Conservation (phyloP, 306 rosid genomes). For the Trichosanthes cucumerina region DNA sequence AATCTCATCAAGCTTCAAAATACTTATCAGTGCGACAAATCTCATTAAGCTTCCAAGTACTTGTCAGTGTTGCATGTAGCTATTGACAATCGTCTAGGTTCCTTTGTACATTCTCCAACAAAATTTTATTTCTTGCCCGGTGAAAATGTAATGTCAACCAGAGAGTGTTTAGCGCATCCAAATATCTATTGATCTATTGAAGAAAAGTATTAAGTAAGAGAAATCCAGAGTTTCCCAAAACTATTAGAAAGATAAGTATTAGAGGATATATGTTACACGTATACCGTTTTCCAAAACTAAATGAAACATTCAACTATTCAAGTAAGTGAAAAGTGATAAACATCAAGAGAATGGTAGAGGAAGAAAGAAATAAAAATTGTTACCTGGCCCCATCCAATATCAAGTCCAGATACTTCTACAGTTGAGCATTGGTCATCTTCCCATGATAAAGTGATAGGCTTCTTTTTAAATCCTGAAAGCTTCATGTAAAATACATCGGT, state of each 20-base stretch:
- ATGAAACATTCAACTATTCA: conserved; percentile 17
- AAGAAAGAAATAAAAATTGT: conserved; percentile 6
- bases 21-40: not conserved
- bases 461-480: conserved; percentile 65
- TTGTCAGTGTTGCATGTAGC: not conserved
- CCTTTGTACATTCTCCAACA: not conserved
- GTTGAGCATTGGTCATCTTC: conserved; percentile 38
- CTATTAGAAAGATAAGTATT: not conserved
- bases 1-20: not conserved
- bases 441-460: conserved; percentile 62
- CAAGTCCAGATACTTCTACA: conserved; percentile 89
- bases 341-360: not conserved
- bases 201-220: not conserved
- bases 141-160: not conserved
- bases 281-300: conserved; percentile 6
- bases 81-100: not conserved
- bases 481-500: conserved; percentile 26
- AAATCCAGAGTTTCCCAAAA: not conserved
- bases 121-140: not conserved
- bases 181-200: not conserved
- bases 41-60: not conserved
- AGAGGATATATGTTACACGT: not conserved
- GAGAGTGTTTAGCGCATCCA: not conserved
- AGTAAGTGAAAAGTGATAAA: conserved; percentile 9
- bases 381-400: conserved; percentile 99